Conservation (phyloP, 257 asterid genomes). For the Lycium ferocissimum region DNA sequence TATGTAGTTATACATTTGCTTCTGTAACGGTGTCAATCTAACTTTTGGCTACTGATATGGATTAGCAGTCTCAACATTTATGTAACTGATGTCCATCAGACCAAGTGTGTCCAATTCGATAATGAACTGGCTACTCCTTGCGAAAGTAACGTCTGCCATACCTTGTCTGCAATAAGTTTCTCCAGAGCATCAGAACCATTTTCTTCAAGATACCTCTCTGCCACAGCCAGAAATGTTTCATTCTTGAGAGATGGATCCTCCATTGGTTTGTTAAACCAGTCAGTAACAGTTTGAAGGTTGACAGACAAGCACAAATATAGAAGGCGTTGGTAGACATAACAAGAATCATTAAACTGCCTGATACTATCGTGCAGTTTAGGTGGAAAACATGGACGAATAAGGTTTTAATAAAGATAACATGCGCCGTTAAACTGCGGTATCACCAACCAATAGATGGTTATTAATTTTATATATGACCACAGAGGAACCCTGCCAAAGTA, state of each 20-base stretch:
- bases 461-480: constrained; percentile 51
- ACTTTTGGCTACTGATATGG: constrained; percentile 22
- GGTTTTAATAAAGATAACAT: constrained; percentile 39
- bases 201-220: constrained; percentile 43
- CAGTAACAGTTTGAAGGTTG: constrained; percentile 1
- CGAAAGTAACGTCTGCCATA: neutral
- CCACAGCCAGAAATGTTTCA: constrained; percentile 37
- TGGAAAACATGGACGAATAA: constrained; percentile 39
- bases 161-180: constrained; percentile 49
- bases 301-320: constrained; percentile 13
- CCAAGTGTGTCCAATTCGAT: neutral
- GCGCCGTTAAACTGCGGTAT: constrained; percentile 46
- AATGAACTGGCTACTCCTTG: neutral
- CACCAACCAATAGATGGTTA: constrained; percentile 44
- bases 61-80: neutral
- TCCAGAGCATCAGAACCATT: constrained; percentile 44
- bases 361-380: constrained; percentile 29
- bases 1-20: neutral
- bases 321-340: constrained; percentile 23
- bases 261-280: constrained; percentile 30
- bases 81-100: neutral
- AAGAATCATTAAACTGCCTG: constrained; percentile 23
- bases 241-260: constrained; percentile 21
- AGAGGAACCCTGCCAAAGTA: constrained; percentile 53
- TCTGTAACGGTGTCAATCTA: neutral